phyloP scores from a whole-genome alignment of 2,329 filamentous ascomycete genomes.

The Alternaria tenuissima region DNA sequence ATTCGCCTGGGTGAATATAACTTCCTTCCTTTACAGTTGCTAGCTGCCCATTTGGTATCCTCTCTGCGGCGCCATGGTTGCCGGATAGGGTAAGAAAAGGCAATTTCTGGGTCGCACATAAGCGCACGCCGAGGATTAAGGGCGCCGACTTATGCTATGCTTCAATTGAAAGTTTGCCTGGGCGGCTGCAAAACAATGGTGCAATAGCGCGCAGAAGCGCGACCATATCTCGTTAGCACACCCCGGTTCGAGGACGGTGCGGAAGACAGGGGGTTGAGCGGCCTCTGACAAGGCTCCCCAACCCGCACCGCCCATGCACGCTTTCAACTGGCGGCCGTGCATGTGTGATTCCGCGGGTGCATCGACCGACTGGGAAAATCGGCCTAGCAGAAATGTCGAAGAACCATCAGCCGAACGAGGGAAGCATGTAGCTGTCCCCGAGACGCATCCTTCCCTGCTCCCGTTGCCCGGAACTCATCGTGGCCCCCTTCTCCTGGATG shows the following conservation, averaged over 20 bases:
- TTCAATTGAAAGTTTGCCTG: conserved; percentile 34
- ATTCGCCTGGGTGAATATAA: conserved; percentile 13
- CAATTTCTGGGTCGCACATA: conserved; percentile 21
- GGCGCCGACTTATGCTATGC: conserved; percentile 30
- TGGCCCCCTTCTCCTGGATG: conserved; percentile 50
- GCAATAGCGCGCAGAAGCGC: conserved; percentile 33
- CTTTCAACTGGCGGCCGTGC: conserved; percentile 40
- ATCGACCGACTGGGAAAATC: conserved; percentile 42
- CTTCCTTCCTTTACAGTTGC: neutral
- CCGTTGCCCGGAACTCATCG: conserved; percentile 48
- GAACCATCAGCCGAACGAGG: conserved; percentile 54
- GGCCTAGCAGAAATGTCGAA: conserved; percentile 41
- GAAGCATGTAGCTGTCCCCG: conserved; percentile 47
- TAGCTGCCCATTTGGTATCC: neutral
- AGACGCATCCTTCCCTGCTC: conserved; percentile 45
- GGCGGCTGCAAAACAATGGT: conserved; percentile 37
- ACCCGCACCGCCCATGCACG: conserved; percentile 36
- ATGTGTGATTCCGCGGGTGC: conserved; percentile 46
- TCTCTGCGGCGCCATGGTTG: conserved; percentile 13
- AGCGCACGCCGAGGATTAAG: conserved; percentile 28
- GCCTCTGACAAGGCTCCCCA: conserved; percentile 39
- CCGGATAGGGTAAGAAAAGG: conserved; percentile 13
- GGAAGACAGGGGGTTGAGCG: conserved; percentile 38
- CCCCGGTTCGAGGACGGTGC: conserved; percentile 36
- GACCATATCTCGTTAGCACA: conserved; percentile 30